These are phyloP conservation scores for Massariosphaeria phaeospora DNA, from an alignment of 495 filamentous ascomycete genomes.

Conservation along the genomic window DNA sequence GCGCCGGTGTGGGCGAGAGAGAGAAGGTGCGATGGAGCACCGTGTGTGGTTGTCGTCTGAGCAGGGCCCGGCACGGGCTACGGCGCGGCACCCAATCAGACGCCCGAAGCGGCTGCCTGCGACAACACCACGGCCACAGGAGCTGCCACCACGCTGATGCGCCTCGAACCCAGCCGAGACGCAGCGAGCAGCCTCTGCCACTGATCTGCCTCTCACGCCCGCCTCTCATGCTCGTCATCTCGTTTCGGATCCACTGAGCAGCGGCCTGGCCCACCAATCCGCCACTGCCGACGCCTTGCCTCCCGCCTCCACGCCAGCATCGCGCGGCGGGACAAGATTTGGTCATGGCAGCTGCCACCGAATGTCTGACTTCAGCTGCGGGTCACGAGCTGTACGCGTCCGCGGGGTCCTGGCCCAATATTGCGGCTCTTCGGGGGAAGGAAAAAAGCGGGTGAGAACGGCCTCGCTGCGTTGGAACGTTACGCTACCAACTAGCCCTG, in stretches of 20 bases:
- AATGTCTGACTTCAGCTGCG: slow-evolving; percentile 20
- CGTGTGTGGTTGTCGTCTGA: slow-evolving; percentile 24
- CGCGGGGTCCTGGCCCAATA: not conserved
- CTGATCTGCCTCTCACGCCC: not conserved
- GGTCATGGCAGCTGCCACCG: not conserved
- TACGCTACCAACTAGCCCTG: not conserved
- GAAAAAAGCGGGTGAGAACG: too few relatives aligned
- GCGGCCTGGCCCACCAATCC: slow-evolving; percentile 8
- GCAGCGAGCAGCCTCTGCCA: not conserved
- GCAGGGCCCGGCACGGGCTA: slow-evolving; percentile 7
- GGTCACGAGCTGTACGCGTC: not conserved
- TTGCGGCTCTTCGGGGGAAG: slow-evolving; percentile 8
- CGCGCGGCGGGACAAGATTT: too few relatives aligned
- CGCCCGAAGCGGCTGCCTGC: not conserved
- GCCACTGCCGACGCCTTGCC: slow-evolving; percentile 16
- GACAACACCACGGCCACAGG: slow-evolving; percentile 6
- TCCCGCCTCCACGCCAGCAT: not conserved
- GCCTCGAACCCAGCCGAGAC: not conserved
- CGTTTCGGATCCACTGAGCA: not conserved
- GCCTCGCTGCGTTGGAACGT: too few relatives aligned
- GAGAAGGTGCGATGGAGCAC: slow-evolving; percentile 10
- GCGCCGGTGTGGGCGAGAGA: not conserved
- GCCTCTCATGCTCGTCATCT: slow-evolving; percentile 25
- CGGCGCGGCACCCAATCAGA: slow-evolving; percentile 12
- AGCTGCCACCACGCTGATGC: not conserved